A percentile compares a stretch with the other conserved stretches of the same genome.
Evolutionary conservation across 2,329 filamentous ascomycete genomes (phyloP).

Genomic region (Ascochyta koolunga): DNA sequence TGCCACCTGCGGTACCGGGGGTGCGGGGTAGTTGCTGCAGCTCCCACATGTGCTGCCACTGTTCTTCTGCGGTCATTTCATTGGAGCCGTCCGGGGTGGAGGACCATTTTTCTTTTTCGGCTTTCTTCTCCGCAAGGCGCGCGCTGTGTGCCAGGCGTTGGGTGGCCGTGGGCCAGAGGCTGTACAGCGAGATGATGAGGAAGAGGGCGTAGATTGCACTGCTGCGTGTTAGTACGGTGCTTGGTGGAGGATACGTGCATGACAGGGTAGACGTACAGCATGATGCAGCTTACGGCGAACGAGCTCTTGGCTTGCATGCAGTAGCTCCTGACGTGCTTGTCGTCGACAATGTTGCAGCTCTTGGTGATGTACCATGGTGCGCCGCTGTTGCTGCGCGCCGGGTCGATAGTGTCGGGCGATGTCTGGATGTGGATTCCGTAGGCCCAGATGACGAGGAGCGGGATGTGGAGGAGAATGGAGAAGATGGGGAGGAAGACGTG

Average conservation of each 20-base stretch:
- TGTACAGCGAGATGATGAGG: conserved; percentile 64
- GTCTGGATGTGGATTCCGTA: conserved; percentile 73
- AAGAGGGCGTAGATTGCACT: conserved; percentile 68
- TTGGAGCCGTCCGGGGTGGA: conserved; percentile 33
- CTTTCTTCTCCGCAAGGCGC: conserved; percentile 41
- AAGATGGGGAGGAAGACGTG: conserved; percentile 72
- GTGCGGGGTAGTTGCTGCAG: conserved; percentile 47
- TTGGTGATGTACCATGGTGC: conserved; percentile 78
- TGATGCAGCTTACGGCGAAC: conserved; percentile 68
- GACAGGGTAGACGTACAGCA: conserved; percentile 64
- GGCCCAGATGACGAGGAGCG: conserved; percentile 67
- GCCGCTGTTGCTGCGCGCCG: conserved; percentile 63
- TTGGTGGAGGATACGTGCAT: not conserved
- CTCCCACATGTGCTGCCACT: conserved; percentile 52
- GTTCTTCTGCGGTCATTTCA: conserved; percentile 46
- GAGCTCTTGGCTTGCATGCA: conserved; percentile 72
- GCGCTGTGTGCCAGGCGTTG: conserved; percentile 30
- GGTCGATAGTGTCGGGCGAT: conserved; percentile 74
- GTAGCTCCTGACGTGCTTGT: conserved; percentile 60
- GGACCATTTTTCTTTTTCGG: conserved; percentile 45
- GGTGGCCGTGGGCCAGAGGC: conserved; percentile 53
- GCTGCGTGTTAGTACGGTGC: conserved; percentile 9
- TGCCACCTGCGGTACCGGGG: conserved; percentile 36
- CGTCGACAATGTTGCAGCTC: conserved; percentile 67
- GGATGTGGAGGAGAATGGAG: conserved; percentile 62